These are phyloP conservation scores for Trichophyton equinum DNA, from an alignment of 2,329 filamentous ascomycete species.

Conservation along the genomic window DNA sequence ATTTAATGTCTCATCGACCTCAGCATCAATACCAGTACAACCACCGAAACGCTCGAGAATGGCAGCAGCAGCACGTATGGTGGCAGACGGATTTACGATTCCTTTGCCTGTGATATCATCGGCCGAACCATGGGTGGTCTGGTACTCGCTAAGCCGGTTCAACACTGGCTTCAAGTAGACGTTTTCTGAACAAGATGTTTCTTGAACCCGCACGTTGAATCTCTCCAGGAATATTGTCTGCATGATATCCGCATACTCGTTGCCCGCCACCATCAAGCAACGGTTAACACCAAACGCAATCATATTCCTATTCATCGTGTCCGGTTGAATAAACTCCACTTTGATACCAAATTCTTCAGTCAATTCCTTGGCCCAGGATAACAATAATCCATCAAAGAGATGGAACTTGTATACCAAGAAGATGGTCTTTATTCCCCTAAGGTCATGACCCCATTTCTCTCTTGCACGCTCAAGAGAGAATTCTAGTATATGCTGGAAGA, in stretches of 20 bases:
- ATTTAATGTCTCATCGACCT: background rate
- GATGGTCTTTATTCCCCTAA: background rate
- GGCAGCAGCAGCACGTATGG: background rate
- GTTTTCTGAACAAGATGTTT: constrained; percentile 2
- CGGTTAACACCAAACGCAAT: background rate
- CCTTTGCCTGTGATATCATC: constrained; percentile 5
- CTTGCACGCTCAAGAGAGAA: background rate
- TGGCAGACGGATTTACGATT: constrained; percentile 3
- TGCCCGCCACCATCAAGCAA: background rate
- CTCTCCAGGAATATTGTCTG: constrained; percentile 3
- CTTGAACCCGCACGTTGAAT: constrained; percentile 2
- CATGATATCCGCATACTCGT: constrained; percentile 5
- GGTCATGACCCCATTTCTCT: background rate
- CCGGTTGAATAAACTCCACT: constrained; percentile 4
- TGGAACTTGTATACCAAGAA: constrained; percentile 4
- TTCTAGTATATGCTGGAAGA: background rate
- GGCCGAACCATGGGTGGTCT: constrained; percentile 1
- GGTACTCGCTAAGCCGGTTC: constrained; percentile 3
- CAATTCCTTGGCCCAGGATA: constrained; percentile 2
- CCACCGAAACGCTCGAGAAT: constrained; percentile 1
- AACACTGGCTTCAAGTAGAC: background rate
- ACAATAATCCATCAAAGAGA: background rate
- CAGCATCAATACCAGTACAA: background rate
- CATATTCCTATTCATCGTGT: constrained; percentile 3
- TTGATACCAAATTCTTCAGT: constrained; percentile 1